phyloP scores from a whole-genome alignment of 306 rosid species.

The Casuarina equisetifolia region DNA sequence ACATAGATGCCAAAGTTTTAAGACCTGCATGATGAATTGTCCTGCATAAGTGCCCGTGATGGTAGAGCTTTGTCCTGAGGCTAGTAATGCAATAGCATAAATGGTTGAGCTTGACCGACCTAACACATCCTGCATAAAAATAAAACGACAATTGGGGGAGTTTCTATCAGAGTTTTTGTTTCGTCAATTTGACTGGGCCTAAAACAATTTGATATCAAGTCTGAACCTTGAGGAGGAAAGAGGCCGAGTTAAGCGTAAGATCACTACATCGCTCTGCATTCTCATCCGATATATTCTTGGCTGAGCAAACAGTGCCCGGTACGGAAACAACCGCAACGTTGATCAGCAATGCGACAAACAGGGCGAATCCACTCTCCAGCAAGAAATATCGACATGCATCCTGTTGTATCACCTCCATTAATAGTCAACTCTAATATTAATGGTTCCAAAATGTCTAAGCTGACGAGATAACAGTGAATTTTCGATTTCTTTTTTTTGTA shows the following conservation, averaged over 20 bases:
- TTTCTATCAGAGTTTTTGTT: background rate
- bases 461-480: too few relatives aligned
- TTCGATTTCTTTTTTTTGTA: too few relatives aligned
- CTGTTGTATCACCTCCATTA: conserved; percentile 35
- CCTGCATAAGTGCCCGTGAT: conserved; percentile 98
- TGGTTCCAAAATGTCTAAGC: too few relatives aligned
- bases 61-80: conserved; percentile 95
- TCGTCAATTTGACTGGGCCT: background rate
- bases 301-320: conserved; percentile 62
- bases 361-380: conserved; percentile 75
- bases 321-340: conserved; percentile 77
- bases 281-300: conserved; percentile 31
- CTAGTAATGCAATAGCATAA: conserved; percentile 82
- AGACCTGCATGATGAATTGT: conserved; percentile 85
- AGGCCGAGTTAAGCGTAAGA: conserved; percentile 69
- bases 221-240: conserved; percentile 87
- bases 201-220: background rate
- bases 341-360: conserved; percentile 74
- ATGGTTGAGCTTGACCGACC: conserved; percentile 71
- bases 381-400: conserved; percentile 77
- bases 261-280: conserved; percentile 38
- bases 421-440: too few relatives aligned
- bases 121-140: conserved; percentile 58
- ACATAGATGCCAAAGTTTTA: background rate
- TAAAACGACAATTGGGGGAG: background rate